A percentile compares a stretch with the other conserved stretches of the same genome.
Conservation (phyloP, 257 asterid species). For the Leptodermis oblonga region DNA sequence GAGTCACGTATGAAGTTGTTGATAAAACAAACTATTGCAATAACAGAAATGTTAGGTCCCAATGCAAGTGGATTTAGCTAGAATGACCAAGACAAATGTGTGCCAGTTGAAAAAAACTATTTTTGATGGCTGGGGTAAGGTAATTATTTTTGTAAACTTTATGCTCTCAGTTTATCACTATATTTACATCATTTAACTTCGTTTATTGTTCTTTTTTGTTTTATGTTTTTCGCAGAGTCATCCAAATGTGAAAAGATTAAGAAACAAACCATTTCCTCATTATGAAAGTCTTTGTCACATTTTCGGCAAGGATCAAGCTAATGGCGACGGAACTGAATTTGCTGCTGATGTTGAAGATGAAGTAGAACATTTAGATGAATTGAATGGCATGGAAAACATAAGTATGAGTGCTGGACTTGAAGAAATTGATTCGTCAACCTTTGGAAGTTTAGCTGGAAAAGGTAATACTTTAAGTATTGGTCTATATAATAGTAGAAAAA, state of each 20-base stretch:
- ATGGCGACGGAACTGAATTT: background rate
- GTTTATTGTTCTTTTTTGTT: too few species aligned
- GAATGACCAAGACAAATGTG: too few species aligned
- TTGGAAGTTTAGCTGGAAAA: background rate
- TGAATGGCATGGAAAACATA: background rate
- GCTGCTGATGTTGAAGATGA: background rate
- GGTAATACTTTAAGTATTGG: too few species aligned
- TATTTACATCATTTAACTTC: background rate
- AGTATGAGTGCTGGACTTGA: background rate
- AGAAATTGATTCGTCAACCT: background rate
- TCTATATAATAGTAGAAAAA: background rate
- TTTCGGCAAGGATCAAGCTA: background rate
- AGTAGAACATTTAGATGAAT: background rate
- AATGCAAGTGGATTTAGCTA: background rate
- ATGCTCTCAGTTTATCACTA: background rate
- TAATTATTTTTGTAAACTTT: background rate
- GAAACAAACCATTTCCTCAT: too few species aligned
- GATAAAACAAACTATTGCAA: background rate
- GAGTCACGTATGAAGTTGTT: background rate
- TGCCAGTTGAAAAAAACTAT: background rate
- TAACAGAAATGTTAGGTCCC: background rate
- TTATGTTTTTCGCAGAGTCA: background rate
- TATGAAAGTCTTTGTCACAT: background rate
- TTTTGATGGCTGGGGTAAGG: background rate
- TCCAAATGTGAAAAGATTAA: too few species aligned